phyloP scores from a whole-genome alignment of 2,329 filamentous ascomycete genomes.

The Sclerotinia borealis region DNA sequence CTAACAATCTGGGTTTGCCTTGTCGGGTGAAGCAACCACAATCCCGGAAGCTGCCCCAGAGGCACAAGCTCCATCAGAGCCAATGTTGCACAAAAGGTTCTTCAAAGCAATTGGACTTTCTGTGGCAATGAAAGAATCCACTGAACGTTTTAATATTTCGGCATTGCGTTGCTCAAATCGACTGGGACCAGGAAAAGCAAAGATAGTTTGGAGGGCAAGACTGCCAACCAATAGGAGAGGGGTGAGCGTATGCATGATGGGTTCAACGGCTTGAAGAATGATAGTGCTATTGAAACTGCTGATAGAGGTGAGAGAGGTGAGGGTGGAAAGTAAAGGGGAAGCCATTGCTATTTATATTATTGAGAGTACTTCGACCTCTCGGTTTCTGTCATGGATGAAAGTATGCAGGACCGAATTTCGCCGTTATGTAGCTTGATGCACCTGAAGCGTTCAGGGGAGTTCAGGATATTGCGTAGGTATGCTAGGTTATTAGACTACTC shows the following conservation, averaged over 20 bases:
- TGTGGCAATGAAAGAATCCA: constrained; percentile 47
- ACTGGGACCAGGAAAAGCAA: constrained; percentile 40
- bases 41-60: constrained; percentile 43
- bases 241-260: constrained; percentile 46
- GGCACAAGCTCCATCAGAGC: constrained; percentile 45
- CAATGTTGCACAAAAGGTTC: constrained; percentile 54
- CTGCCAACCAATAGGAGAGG: constrained; percentile 46
- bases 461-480: background rate
- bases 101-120: constrained; percentile 47
- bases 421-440: constrained; percentile 9
- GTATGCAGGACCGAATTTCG: constrained; percentile 16
- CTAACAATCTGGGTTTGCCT: constrained; percentile 48
- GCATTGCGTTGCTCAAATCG: constrained; percentile 31
- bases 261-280: constrained; percentile 19
- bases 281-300: constrained; percentile 21
- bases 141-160: constrained; percentile 40
- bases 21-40: constrained; percentile 53
- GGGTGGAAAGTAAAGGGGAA: constrained; percentile 15
- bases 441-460: background rate
- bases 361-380: background rate
- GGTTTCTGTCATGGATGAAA: background rate
- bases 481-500: no score
- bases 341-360: constrained; percentile 27
- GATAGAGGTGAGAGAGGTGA: constrained; percentile 22
- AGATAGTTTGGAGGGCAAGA: constrained; percentile 44